A percentile compares a stretch with the other conserved stretches of the same genome.
phyloP scores from a whole-genome alignment of 2,329 filamentous ascomycete species.

The Diaporthe citri region DNA sequence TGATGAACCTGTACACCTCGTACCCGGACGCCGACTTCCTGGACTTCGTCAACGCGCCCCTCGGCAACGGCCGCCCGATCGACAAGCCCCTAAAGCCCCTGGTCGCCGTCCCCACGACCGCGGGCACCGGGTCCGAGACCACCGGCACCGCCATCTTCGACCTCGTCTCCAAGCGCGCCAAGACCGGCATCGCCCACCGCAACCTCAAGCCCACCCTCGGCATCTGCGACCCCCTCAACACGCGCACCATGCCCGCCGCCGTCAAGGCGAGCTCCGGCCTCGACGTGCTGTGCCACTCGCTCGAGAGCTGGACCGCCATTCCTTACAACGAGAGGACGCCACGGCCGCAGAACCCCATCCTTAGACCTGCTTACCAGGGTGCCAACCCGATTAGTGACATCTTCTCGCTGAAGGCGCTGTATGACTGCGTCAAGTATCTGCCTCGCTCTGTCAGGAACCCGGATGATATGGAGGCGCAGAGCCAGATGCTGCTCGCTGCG shows the following conservation, averaged over 20 bases:
- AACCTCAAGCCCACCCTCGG: constrained; percentile 96
- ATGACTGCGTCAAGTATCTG: constrained; percentile 89
- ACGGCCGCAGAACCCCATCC: constrained; percentile 87
- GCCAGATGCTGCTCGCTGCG: constrained; percentile 93
- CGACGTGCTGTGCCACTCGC: constrained; percentile 93
- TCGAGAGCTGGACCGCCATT: constrained; percentile 98
- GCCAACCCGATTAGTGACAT: constrained; percentile 98
- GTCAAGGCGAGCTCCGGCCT: constrained; percentile 93
- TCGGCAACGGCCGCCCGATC: constrained; percentile 86
- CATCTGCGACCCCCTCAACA: constrained; percentile 89
- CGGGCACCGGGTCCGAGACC: constrained; percentile 91
- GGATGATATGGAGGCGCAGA: constrained; percentile 92
- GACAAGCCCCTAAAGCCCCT: constrained; percentile 79
- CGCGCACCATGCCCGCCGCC: constrained; percentile 92
- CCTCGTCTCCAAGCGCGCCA: constrained; percentile 87
- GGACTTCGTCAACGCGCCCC: constrained; percentile 96
- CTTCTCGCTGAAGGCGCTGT: constrained; percentile 89
- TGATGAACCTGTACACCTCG: constrained; percentile 96
- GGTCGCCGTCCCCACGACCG: constrained; percentile 87
- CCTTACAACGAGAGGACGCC: constrained; percentile 90
- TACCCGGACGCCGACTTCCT: constrained; percentile 95
- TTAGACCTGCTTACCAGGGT: constrained; percentile 94
- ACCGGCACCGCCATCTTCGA: constrained; percentile 99
- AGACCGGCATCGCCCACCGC: constrained; percentile 95
- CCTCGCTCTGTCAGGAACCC: constrained; percentile 89